A percentile compares a stretch with the other conserved stretches of the same genome.
phyloP scores from a whole-genome alignment of 2,329 filamentous ascomycete genomes.

The Xylariaceae sp. region DNA sequence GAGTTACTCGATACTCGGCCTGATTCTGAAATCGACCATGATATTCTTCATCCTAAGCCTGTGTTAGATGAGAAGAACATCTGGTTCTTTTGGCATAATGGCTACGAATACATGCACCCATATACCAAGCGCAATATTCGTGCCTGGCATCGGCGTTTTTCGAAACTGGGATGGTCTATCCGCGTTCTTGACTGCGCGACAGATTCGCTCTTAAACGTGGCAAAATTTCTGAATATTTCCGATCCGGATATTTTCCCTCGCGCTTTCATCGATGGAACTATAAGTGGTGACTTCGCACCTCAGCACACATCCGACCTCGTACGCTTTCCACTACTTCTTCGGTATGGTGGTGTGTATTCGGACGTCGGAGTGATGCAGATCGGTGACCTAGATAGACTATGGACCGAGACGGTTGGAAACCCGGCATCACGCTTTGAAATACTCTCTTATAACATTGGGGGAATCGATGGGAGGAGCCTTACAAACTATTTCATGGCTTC shows the following conservation, averaged over 20 bases:
- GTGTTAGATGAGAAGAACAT: slow-evolving; percentile 53
- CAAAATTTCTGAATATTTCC: slow-evolving; percentile 50
- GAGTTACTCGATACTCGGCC: slow-evolving; percentile 48
- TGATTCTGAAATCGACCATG: slow-evolving; percentile 49
- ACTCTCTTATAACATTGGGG: slow-evolving; percentile 48
- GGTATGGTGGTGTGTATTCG: slow-evolving; percentile 60
- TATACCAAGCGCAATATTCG: slow-evolving; percentile 57
- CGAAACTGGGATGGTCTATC: slow-evolving; percentile 54
- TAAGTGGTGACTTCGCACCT: slow-evolving; percentile 51
- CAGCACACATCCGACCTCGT: slow-evolving; percentile 63
- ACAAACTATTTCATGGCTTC: slow-evolving; percentile 54
- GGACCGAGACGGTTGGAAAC: slow-evolving; percentile 52
- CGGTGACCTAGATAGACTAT: slow-evolving; percentile 57
- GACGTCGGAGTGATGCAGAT: slow-evolving; percentile 61
- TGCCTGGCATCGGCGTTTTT: slow-evolving; percentile 56
- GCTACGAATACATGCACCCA: slow-evolving; percentile 51
- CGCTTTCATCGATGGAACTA: slow-evolving; percentile 51
- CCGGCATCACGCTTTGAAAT: slow-evolving; percentile 50
- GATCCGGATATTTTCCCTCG: slow-evolving; percentile 49
- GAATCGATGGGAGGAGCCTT: slow-evolving; percentile 39
- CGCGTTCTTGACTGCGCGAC: slow-evolving; percentile 52
- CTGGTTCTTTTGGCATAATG: slow-evolving; percentile 62
- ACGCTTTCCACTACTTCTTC: slow-evolving; percentile 57
- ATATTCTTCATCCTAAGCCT: slow-evolving; percentile 43
- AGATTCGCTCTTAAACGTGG: slow-evolving; percentile 50